Evolutionary conservation across 2,329 filamentous ascomycete species (phyloP).

Genomic region (Talaromyces sp.): DNA sequence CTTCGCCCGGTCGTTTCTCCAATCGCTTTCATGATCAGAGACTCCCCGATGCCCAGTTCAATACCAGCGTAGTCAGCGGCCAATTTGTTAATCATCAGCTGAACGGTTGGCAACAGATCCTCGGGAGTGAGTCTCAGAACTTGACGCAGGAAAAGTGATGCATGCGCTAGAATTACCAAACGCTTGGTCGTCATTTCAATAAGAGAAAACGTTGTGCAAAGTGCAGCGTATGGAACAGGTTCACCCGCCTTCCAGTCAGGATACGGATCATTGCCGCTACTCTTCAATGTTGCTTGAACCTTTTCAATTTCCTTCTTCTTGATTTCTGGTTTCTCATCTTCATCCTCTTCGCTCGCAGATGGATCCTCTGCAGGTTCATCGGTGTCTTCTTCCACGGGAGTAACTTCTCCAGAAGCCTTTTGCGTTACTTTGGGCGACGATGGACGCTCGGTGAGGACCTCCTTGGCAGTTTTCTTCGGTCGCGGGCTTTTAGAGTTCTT

Average conservation of each 20-base stretch:
- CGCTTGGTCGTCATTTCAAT: conserved; percentile 93
- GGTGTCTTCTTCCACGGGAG: conserved; percentile 25
- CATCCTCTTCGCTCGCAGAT: conserved; percentile 50
- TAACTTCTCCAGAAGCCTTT: conserved; percentile 46
- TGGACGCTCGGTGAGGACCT: conserved; percentile 19
- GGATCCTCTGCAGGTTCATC: conserved; percentile 33
- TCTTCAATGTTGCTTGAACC: conserved; percentile 69
- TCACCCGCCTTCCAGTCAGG: conserved; percentile 88
- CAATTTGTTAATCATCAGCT: conserved; percentile 97
- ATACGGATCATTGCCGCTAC: conserved; percentile 70
- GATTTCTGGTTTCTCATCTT: conserved; percentile 63
- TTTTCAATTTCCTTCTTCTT: conserved; percentile 73
- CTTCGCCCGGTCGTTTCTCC: conserved; percentile 89
- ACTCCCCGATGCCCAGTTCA: conserved; percentile 97
- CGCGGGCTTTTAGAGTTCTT: conserved; percentile 23
- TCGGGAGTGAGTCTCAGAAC: conserved; percentile 86
- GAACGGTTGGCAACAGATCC: conserved; percentile 79
- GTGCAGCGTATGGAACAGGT: conserved; percentile 87
- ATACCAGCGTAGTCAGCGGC: conserved; percentile 95
- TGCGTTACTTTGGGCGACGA: conserved; percentile 25
- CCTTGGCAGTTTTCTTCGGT: conserved; percentile 18
- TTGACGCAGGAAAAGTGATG: conserved; percentile 84
- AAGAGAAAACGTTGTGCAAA: conserved; percentile 90
- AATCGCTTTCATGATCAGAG: conserved; percentile 97
- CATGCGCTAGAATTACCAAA: conserved; percentile 80